These are phyloP conservation scores for Fereydounia khargensis DNA, from an alignment of 1,284 basidiomycete species.

Conservation along the genomic window DNA sequence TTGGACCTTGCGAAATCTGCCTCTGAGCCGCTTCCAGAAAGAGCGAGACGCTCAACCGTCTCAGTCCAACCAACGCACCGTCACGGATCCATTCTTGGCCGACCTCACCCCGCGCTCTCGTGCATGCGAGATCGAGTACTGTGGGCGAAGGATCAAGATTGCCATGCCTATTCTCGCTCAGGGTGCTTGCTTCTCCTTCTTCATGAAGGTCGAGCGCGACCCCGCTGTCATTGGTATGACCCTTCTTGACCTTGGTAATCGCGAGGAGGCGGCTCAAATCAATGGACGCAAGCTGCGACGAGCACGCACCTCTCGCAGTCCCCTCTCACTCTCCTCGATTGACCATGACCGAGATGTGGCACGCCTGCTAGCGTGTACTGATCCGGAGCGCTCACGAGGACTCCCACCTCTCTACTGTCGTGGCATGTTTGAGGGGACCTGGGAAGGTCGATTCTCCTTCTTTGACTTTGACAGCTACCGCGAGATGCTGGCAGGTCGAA, in stretches of 20 bases:
- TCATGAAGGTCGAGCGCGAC: conserved; percentile 57
- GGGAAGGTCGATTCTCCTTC: conserved; percentile 64
- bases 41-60: too few species aligned
- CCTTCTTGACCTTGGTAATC: too few species aligned
- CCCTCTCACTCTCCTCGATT: conserved; percentile 24
- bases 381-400: conserved; percentile 58
- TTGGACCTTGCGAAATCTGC: conserved; percentile 58
- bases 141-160: conserved; percentile 51
- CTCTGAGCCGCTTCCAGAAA: conserved; percentile 1
- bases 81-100: conserved; percentile 58
- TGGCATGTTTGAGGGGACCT: conserved; percentile 61
- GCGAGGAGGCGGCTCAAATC: too few species aligned
- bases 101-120: conserved; percentile 59
- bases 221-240: conserved; percentile 41
- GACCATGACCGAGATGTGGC: conserved; percentile 45
- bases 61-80: background rate
- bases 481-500: conserved; percentile 60
- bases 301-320: conserved; percentile 15
- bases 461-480: conserved; percentile 64
- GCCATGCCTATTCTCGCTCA: conserved; percentile 51
- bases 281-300: conserved; percentile 9
- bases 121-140: conserved; percentile 57
- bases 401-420: conserved; percentile 58
- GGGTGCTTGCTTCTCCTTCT: conserved; percentile 57
- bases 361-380: conserved; percentile 32